Evolutionary conservation across 768 basidiomycete species (phyloP).

Genomic region (Gymnopilus dilepis): DNA sequence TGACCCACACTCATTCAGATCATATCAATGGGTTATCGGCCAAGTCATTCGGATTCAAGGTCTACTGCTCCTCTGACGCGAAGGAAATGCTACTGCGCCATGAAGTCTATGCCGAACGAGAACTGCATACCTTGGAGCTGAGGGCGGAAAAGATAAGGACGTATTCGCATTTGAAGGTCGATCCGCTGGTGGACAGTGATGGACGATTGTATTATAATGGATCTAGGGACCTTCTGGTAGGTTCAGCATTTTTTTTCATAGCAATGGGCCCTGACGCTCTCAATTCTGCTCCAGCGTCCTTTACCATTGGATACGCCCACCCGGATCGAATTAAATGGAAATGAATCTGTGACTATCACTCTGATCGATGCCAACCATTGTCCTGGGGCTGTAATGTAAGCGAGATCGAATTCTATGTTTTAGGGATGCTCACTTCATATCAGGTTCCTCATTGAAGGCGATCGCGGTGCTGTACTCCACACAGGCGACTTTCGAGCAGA

Average conservation of each 20-base stretch:
- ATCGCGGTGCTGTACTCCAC: constrained; percentile 76
- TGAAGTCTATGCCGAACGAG: constrained; percentile 71
- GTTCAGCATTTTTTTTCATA: constrained; percentile 24
- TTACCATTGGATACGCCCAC: constrained; percentile 71
- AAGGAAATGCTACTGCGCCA: constrained; percentile 85
- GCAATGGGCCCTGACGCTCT: not conserved
- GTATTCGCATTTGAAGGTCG: constrained; percentile 70
- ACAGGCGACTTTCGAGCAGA: constrained; percentile 96
- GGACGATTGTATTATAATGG: constrained; percentile 54
- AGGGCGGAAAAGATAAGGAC: constrained; percentile 59
- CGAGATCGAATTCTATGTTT: not conserved
- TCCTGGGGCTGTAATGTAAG: constrained; percentile 91
- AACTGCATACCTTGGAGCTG: constrained; percentile 56
- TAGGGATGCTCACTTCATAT: not conserved
- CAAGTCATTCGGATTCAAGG: constrained; percentile 70
- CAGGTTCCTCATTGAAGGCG: constrained; percentile 86
- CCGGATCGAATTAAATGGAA: constrained; percentile 56
- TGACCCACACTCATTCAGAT: constrained; percentile 91
- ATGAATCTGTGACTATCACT: constrained; percentile 72
- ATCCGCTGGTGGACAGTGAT: constrained; percentile 49
- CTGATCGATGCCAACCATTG: constrained; percentile 94
- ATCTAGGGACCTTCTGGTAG: constrained; percentile 72
- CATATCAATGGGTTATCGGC: constrained; percentile 81
- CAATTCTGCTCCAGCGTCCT: constrained; percentile 47
- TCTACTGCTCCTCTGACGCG: constrained; percentile 83